Conservation (phyloP, 2,329 filamentous ascomycete species). For the Zasmidium citrigriseum region DNA sequence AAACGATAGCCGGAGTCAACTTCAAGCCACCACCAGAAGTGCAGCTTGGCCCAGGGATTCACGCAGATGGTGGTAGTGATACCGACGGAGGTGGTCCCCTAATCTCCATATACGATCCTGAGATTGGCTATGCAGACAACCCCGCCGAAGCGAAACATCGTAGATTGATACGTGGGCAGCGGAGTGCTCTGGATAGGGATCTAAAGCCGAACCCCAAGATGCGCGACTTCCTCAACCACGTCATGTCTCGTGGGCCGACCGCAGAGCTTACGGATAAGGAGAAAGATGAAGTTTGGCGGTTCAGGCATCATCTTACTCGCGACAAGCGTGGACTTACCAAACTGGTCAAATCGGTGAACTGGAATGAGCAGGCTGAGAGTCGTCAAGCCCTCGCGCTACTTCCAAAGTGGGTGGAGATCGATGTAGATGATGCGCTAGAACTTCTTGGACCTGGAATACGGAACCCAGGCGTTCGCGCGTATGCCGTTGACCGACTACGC, state of each 20-base stretch:
- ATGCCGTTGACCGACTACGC: slow-evolving; percentile 86
- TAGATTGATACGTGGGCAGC: slow-evolving; percentile 83
- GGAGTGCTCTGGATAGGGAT: slow-evolving; percentile 91
- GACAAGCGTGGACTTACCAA: slow-evolving; percentile 89
- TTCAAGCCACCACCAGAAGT: slow-evolving; percentile 84
- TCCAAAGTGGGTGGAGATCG: slow-evolving; percentile 92
- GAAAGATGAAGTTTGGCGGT: slow-evolving; percentile 96
- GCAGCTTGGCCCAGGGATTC: slow-evolving; percentile 86
- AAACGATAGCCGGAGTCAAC: slow-evolving; percentile 66
- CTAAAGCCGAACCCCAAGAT: slow-evolving; percentile 95
- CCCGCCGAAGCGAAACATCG: slow-evolving; percentile 95
- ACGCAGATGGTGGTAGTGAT: slow-evolving; percentile 58
- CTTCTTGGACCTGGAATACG: slow-evolving; percentile 90
- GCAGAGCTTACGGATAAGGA: slow-evolving; percentile 86
- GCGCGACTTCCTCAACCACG: slow-evolving; percentile 85
- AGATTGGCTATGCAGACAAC: slow-evolving; percentile 85
- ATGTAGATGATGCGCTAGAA: slow-evolving; percentile 94
- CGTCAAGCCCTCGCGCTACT: slow-evolving; percentile 88
- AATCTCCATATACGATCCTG: slow-evolving; percentile 88
- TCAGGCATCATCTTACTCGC: slow-evolving; percentile 87
- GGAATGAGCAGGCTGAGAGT: slow-evolving; percentile 81
- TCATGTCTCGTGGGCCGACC: slow-evolving; percentile 90
- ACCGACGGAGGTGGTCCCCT: slow-evolving; percentile 63
- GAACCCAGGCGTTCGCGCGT: slow-evolving; percentile 82
- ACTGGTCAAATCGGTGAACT: slow-evolving; percentile 96